Percentiles rank a stretch among this genome's conserved stretches.
These are phyloP conservation scores for Lipomyces anomalus DNA, from an alignment of 805 yeast genomes.

Conservation along the genomic window DNA sequence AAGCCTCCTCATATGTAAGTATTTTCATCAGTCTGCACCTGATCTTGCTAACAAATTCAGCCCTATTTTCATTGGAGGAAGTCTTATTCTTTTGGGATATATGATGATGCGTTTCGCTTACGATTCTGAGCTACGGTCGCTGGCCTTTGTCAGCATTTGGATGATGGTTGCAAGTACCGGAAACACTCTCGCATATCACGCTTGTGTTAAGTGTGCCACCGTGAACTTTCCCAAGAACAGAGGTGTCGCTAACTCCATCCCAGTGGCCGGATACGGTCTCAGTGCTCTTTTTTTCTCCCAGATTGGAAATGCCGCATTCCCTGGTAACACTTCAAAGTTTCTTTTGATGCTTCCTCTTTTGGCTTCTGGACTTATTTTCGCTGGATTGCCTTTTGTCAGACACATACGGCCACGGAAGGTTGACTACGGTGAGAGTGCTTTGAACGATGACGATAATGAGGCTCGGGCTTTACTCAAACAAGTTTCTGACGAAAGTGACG, in stretches of 20 bases:
- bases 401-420: conserved; percentile 18
- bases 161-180: conserved; percentile 59
- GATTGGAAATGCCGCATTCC: conserved; percentile 47
- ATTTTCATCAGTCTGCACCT: too few species aligned
- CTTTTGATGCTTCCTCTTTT: conserved; percentile 24
- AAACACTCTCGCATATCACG: conserved; percentile 58
- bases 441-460: conserved; percentile 5
- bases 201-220: conserved; percentile 69
- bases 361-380: conserved; percentile 22
- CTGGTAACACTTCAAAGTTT: conserved; percentile 55
- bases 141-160: conserved; percentile 41
- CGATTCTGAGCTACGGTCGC: conserved; percentile 33
- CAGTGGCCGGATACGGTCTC: conserved; percentile 70
- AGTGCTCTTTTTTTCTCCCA: conserved; percentile 65
- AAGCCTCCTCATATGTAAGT: conserved; percentile 46
- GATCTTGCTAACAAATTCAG: background rate
- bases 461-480: conserved; percentile 16
- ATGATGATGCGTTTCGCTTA: conserved; percentile 49
- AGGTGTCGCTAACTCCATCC: conserved; percentile 71
- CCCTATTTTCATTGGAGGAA: conserved; percentile 42
- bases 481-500: conserved; percentile 3
- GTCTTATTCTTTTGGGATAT: conserved; percentile 50
- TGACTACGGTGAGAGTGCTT: conserved; percentile 12
- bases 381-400: conserved; percentile 25
- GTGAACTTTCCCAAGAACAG: conserved; percentile 58